Evolutionary conservation across 306 rosid genomes (phyloP).

Genomic region (Acacia crassicarpa): DNA sequence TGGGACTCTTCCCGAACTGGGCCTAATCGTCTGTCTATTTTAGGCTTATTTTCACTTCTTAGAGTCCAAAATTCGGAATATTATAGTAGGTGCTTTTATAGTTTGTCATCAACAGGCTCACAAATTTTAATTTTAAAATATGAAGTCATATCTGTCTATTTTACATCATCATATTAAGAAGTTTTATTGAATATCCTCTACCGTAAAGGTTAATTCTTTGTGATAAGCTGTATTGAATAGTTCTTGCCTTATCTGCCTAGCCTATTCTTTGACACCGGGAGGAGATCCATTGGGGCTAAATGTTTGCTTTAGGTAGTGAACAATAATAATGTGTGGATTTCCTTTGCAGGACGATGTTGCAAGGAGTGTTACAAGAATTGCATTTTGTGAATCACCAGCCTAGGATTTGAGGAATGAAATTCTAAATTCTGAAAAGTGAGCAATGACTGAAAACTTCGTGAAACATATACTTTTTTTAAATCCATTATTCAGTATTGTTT

Average conservation of each 20-base stretch:
- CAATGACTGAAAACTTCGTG: too few relatives aligned
- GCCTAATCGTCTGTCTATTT: too few relatives aligned
- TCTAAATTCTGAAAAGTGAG: conserved; percentile 93
- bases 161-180: conserved; percentile 13
- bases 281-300: conserved; percentile 11
- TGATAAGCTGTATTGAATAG: neutral
- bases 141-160: neutral
- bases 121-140: neutral
- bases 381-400: conserved; percentile 83
- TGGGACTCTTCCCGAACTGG: too few relatives aligned
- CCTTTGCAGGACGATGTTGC: conserved; percentile 73
- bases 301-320: conserved; percentile 29
- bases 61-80: too few relatives aligned
- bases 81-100: neutral
- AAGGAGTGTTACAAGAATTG: conserved; percentile 85
- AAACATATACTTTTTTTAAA: too few relatives aligned
- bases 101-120: neutral
- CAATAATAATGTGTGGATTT: conserved; percentile 16
- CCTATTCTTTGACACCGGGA: neutral
- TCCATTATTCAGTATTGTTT: too few relatives aligned
- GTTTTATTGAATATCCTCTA: neutral
- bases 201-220: neutral
- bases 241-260: neutral
- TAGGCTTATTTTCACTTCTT: too few relatives aligned
- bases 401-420: conserved; percentile 94